Percentiles rank a stretch among this genome's conserved stretches.
Conservation (phyloP, 139 green algal species). For the Protoeuglena noctilucae region DNA sequence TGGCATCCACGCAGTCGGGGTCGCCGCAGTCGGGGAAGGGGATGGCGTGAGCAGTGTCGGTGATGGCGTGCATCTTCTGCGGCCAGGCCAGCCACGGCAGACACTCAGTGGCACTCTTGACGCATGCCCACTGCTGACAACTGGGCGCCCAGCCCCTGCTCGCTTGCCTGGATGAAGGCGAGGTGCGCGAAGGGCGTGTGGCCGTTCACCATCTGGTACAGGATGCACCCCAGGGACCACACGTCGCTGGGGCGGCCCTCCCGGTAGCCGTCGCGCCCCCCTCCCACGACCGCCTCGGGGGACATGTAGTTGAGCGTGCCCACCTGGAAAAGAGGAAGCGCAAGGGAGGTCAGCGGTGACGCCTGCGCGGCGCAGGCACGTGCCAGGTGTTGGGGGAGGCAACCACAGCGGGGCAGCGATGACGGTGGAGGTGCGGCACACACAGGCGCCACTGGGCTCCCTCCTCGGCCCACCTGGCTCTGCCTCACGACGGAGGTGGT, state of each 20-base stretch:
- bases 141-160: too few relatives aligned
- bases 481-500: slow-evolving; percentile 85
- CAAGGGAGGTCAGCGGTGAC: neutral
- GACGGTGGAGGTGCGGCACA: too few relatives aligned
- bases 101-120: too few relatives aligned
- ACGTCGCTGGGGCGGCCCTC: slow-evolving; percentile 76
- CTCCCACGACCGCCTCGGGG: slow-evolving; percentile 77
- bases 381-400: too few relatives aligned
- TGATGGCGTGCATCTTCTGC: slow-evolving; percentile 89
- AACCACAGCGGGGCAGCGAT: too few relatives aligned
- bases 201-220: slow-evolving; percentile 94
- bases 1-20: slow-evolving; percentile 43
- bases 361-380: neutral
- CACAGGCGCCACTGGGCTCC: too few relatives aligned
- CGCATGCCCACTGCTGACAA: too few relatives aligned
- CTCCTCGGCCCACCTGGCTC: slow-evolving; percentile 39
- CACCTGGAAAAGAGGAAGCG: slow-evolving; percentile 28
- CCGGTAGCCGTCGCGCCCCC: slow-evolving; percentile 20
- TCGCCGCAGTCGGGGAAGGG: slow-evolving; percentile 37
- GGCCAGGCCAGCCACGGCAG: too few relatives aligned
- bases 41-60: slow-evolving; percentile 42
- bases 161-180: too few relatives aligned
- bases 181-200: slow-evolving; percentile 61
- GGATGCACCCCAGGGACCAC: slow-evolving; percentile 89
- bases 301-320: slow-evolving; percentile 98